A percentile compares a stretch with the other conserved stretches of the same genome.
Conservation (phyloP, 108 stramenopile species). For the Cyclotella baltica region DNA sequence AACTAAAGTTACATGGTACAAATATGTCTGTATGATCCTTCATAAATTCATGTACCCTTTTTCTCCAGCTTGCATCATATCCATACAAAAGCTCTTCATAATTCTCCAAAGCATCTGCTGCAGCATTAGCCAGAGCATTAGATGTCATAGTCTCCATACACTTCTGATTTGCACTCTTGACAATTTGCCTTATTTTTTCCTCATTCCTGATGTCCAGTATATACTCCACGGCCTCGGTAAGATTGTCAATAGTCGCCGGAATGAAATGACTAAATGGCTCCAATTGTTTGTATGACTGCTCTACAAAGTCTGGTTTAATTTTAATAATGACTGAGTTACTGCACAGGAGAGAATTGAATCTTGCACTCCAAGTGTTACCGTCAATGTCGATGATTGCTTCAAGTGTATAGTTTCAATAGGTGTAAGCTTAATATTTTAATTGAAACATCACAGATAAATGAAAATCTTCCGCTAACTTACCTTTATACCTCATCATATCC, state of each 20-base stretch:
- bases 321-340: conserved; percentile 61
- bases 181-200: conserved; percentile 33
- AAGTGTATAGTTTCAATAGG: not conserved
- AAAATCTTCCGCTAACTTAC: conserved; percentile 13
- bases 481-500: conserved; percentile 53
- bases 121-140: conserved; percentile 15
- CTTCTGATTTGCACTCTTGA: conserved; percentile 56
- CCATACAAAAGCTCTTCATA: conserved; percentile 24
- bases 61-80: conserved; percentile 22
- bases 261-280: conserved; percentile 57
- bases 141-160: conserved; percentile 38
- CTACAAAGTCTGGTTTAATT: conserved; percentile 58
- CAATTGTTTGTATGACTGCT: conserved; percentile 48
- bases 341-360: conserved; percentile 59
- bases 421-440: not conserved
- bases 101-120: conserved; percentile 29
- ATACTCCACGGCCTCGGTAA: conserved; percentile 35
- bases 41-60: not conserved
- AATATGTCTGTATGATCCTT: conserved; percentile 17
- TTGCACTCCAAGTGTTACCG: conserved; percentile 60
- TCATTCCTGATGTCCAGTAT: conserved; percentile 45
- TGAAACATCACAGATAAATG: not conserved
- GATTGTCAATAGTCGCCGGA: conserved; percentile 47
- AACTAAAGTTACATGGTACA: conserved; percentile 17
- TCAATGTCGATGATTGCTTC: conserved; percentile 64